Evolutionary conservation across 73 alveolate genomes (phyloP).

Genomic region (Symbiodinium natans): DNA sequence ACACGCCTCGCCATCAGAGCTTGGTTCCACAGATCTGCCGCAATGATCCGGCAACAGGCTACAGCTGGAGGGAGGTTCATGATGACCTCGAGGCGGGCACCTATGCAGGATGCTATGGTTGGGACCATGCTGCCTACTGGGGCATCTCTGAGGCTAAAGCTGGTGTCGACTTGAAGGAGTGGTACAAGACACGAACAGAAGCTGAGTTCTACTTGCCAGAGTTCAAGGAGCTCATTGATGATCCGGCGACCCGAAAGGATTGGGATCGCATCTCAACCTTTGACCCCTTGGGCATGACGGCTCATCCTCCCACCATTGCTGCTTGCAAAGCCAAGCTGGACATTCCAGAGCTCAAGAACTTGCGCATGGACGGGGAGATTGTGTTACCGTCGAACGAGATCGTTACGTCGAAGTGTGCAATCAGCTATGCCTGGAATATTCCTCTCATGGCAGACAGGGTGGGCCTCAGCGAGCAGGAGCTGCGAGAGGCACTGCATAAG

Average conservation of each 20-base stretch:
- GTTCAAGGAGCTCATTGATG: conserved; percentile 79
- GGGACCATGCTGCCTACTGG: conserved; percentile 94
- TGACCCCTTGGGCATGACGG: conserved; percentile 92
- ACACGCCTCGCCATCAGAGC: not conserved
- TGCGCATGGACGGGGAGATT: conserved; percentile 55
- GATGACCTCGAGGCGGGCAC: conserved; percentile 78
- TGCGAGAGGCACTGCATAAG: conserved; percentile 41
- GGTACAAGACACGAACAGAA: conserved; percentile 94
- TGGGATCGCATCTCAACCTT: conserved; percentile 91
- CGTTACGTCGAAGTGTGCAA: conserved; percentile 77
- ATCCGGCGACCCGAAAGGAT: conserved; percentile 77
- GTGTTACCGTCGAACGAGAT: conserved; percentile 57
- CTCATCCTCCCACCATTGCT: conserved; percentile 91
- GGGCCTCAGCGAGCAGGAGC: conserved; percentile 71
- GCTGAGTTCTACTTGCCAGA: conserved; percentile 94
- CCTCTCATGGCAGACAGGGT: conserved; percentile 62
- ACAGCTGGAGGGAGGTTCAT: conserved; percentile 82
- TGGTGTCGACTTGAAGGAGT: conserved; percentile 80
- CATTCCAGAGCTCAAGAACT: conserved; percentile 76
- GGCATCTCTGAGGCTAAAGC: conserved; percentile 93
- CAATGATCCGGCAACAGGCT: conserved; percentile 87
- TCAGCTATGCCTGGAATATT: conserved; percentile 87
- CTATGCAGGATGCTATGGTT: conserved; percentile 82
- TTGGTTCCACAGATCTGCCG: conserved; percentile 24
- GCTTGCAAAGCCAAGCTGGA: conserved; percentile 94